Base-by-base conservation (phyloP, 2,329 filamentous ascomycete genomes). In the Pseudocercospora cruenta region DNA sequence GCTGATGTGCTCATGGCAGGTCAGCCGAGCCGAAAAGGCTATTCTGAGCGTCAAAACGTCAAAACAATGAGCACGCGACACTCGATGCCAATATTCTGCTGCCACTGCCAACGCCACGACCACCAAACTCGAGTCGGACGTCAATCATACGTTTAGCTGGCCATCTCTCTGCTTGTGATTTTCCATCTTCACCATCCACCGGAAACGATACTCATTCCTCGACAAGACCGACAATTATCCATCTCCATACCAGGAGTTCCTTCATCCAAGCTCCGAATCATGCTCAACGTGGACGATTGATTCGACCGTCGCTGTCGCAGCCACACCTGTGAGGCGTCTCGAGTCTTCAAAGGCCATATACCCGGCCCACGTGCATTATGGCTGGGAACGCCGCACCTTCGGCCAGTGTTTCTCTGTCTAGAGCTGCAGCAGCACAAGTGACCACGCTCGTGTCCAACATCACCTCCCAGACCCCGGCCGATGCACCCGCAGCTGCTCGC, bases 401-500 rank as follows among this genome's bases (percentile, higher is more conserved):
- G 55, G 43, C 62, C 24, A 53, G 36, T 51, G 14, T 61, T 21
- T 58, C 62, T 59, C 63, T 33, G 47, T 49, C 33, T 10, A 54
- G 28, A 33, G 60, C 64, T 33, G 51, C 58, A 12, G 21, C 3
- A 16, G 51, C 21, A n/a, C 51, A 54, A 28, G 51, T 28, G 22
- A 31, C 51, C 22, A 54, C 51, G 4, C 51, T 55, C 24, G 36
- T 24, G 60, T 24, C 59, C 53, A 59, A 60, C 64, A 54, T 66
- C 58, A 57, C 61, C 54, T 67, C 63, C 47, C 58, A 64, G 43
- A 60, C 62, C 63, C 62, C 64, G 57, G 60, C 65, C 60, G 63
- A 64, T 58, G 66, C 67, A 63, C 66, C 63, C 62, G 66, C 65
- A 26, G 43, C 66, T 28, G 63, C 70, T 49, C 67, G 62, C 24